Evolutionary conservation across 1,139 yeast genomes (phyloP).

Genomic region (Williopsis jadinii): DNA sequence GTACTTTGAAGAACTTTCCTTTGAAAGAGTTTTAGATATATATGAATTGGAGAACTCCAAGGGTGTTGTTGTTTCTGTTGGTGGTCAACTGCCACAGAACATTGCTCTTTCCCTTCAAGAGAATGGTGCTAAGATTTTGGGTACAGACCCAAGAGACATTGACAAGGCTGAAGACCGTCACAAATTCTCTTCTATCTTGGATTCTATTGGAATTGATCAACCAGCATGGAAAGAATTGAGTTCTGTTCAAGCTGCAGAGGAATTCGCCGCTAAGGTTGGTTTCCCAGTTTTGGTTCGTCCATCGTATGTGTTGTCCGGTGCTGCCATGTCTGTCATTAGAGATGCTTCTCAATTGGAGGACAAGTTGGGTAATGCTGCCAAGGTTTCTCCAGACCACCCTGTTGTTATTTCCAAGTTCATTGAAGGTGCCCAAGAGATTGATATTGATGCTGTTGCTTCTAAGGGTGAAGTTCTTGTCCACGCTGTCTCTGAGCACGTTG

Average conservation of each 20-base stretch:
- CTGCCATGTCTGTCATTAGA: constrained; percentile 94
- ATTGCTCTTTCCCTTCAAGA: constrained; percentile 83
- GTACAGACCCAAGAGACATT: constrained; percentile 91
- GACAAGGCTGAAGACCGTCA: constrained; percentile 98
- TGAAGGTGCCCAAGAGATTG: constrained; percentile 94
- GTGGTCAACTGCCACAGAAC: constrained; percentile 97
- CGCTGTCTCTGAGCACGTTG: constrained; percentile 96
- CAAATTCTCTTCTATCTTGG: constrained; percentile 91
- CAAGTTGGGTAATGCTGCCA: constrained; percentile 79
- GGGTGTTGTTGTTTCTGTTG: constrained; percentile 94
- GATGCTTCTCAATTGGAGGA: constrained; percentile 70
- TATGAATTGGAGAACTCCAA: constrained; percentile 85
- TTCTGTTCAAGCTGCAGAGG: constrained; percentile 76
- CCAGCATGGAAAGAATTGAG: constrained; percentile 97
- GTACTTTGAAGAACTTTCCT: constrained; percentile 90
- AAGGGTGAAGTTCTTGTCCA: constrained; percentile 86
- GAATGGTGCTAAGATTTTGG: constrained; percentile 81
- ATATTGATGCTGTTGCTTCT: constrained; percentile 92
- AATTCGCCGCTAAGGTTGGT: constrained; percentile 78
- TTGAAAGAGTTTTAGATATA: constrained; percentile 95
- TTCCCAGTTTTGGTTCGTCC: constrained; percentile 98
- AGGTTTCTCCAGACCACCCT: constrained; percentile 87
- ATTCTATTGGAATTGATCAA: constrained; percentile 87
- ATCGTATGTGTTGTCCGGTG: constrained; percentile 94
- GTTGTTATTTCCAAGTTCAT: constrained; percentile 96